Conservation (phyloP, 1,139 yeast genomes). For the Debaryomyces sp. region DNA sequence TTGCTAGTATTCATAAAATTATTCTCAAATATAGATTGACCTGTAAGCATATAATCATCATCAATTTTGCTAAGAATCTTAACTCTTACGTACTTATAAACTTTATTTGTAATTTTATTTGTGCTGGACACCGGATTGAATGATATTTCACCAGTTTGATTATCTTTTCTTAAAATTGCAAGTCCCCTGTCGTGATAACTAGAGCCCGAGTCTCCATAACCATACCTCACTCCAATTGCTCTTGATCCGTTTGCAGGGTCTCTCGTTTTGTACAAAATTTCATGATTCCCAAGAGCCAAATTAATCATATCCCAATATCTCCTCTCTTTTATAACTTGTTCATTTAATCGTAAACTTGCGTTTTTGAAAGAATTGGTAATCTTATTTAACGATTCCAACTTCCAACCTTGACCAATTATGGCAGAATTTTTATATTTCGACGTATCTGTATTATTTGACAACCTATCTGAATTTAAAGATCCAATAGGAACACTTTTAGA, state of each 20-base stretch:
- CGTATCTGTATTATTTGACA: constrained; percentile 26
- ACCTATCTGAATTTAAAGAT: constrained; percentile 70
- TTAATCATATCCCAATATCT: constrained; percentile 72
- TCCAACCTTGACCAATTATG: constrained; percentile 82
- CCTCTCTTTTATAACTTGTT: constrained; percentile 63
- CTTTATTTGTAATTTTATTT: constrained; percentile 29
- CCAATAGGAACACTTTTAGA: constrained; percentile 79
- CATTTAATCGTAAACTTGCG: constrained; percentile 54
- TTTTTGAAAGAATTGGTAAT: constrained; percentile 54
- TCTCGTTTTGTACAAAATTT: constrained; percentile 70
- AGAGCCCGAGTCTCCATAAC: constrained; percentile 91
- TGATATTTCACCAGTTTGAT: constrained; percentile 33
- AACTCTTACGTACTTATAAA: constrained; percentile 50
- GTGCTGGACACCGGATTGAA: constrained; percentile 33
- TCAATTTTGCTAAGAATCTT: constrained; percentile 56
- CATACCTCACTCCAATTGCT: constrained; percentile 79
- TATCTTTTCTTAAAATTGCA: constrained; percentile 58
- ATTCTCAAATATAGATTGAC: constrained; percentile 42
- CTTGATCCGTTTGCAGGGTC: constrained; percentile 51
- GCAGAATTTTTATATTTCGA: constrained; percentile 33
- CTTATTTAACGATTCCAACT: constrained; percentile 64
- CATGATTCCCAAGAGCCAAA: constrained; percentile 57
- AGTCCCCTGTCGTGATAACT: constrained; percentile 71
- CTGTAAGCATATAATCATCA: constrained; percentile 52
- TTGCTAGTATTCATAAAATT: constrained; percentile 21